A percentile compares a stretch with the other conserved stretches of the same genome.
phyloP scores from a whole-genome alignment of 495 filamentous ascomycete species.

The Letharia columbiana region DNA sequence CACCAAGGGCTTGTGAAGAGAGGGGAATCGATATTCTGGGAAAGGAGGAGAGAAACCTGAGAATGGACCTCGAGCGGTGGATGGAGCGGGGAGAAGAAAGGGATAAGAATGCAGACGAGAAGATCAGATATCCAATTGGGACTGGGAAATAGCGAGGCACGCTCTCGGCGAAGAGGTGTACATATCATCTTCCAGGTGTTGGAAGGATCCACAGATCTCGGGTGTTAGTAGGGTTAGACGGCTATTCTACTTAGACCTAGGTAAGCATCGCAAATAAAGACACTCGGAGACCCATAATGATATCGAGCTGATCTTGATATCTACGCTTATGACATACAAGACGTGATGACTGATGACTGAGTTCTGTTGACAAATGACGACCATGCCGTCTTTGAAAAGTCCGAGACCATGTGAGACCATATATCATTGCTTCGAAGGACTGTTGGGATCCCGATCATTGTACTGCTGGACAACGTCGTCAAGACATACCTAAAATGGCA shows the following conservation, averaged over 20 bases:
- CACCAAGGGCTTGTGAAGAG: constrained; percentile 16
- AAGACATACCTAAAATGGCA: neutral
- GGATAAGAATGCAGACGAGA: neutral
- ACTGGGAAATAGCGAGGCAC: neutral
- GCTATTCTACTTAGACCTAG: neutral
- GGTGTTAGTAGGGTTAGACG: neutral
- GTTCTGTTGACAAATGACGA: neutral
- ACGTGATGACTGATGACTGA: neutral
- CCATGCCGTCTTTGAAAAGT: neutral
- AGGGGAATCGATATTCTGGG: constrained; percentile 24
- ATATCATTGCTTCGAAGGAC: neutral
- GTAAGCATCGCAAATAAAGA: neutral
- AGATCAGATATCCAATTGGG: neutral
- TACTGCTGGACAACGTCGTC: neutral
- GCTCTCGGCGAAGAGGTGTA: neutral
- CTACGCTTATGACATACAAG: neutral
- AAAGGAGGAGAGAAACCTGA: constrained; percentile 15
- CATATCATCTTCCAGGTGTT: neutral
- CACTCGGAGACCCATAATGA: neutral
- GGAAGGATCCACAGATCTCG: neutral
- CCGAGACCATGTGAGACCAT: neutral
- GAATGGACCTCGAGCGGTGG: constrained; percentile 3
- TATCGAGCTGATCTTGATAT: neutral
- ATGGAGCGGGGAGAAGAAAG: constrained; percentile 2
- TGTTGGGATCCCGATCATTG: neutral